A percentile compares a stretch with the other conserved stretches of the same genome.
Conservation (phyloP, 306 rosid genomes). For the Leucaena leucocephala region DNA sequence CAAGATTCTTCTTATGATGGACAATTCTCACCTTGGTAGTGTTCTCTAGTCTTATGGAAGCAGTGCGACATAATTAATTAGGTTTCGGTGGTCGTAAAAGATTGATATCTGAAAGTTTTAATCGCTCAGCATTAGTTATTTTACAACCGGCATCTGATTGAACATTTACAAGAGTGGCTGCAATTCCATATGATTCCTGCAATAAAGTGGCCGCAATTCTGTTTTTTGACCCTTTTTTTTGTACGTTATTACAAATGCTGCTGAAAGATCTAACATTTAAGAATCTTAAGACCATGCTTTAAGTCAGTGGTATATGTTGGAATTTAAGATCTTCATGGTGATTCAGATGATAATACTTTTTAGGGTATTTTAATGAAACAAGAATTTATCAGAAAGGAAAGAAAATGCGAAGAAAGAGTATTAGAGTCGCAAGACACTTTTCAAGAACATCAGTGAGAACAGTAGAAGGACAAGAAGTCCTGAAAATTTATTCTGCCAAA, state of each 20-base stretch:
- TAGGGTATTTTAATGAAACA: neutral
- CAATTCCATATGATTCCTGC: neutral
- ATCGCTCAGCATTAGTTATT: neutral
- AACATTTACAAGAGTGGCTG: neutral
- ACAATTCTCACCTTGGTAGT: neutral
- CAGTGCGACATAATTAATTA: conserved; percentile 3
- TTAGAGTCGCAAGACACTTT: neutral
- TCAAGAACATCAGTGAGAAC: neutral
- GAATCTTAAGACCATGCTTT: neutral
- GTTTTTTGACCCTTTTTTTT: neutral
- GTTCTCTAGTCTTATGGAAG: neutral
- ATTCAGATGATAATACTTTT: neutral
- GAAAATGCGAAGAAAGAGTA: neutral
- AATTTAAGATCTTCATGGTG: neutral
- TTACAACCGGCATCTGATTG: neutral
- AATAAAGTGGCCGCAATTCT: neutral
- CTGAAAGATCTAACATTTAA: conserved; percentile 10
- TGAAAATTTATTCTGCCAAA: neutral
- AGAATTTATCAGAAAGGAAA: neutral
- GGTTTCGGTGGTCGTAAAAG: neutral
- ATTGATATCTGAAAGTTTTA: neutral
- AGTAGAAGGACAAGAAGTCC: conserved; percentile 1
- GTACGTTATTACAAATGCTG: neutral
- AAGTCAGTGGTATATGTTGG: neutral
- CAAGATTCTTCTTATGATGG: conserved; percentile 16